Conservation (phyloP, 2,329 filamentous ascomycete species). For the Hymenotorrendiella dingleyae region DNA sequence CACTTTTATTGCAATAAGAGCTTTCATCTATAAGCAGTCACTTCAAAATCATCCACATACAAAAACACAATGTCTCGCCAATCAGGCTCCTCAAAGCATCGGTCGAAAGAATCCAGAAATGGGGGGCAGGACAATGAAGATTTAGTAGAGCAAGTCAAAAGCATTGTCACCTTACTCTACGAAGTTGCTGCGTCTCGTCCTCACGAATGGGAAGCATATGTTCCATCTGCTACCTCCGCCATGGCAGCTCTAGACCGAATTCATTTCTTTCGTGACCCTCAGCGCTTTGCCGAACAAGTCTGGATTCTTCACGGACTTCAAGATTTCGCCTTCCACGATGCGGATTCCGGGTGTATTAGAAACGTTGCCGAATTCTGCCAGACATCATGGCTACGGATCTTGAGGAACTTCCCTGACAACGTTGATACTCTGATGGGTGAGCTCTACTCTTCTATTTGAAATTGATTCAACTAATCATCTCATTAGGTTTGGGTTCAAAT, state of each 20-base stretch:
- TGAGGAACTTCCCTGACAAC: conserved; percentile 39
- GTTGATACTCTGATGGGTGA: conserved; percentile 38
- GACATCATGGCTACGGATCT: conserved; percentile 39
- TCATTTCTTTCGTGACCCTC: conserved; percentile 33
- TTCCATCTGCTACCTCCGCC: conserved; percentile 35
- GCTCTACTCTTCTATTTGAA: conserved; percentile 9
- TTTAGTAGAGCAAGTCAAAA: conserved; percentile 25
- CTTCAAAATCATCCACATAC: not conserved
- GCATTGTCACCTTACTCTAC: conserved; percentile 23
- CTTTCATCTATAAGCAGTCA: not conserved
- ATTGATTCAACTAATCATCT: not conserved
- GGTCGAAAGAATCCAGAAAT: conserved; percentile 11
- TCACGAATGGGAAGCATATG: conserved; percentile 28
- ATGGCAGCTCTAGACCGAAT: conserved; percentile 35
- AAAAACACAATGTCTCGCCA: conserved; percentile 16
- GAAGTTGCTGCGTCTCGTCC: conserved; percentile 21
- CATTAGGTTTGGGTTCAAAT: conserved; percentile 40
- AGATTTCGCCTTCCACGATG: conserved; percentile 42
- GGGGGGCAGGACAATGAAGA: conserved; percentile 17
- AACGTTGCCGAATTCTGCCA: conserved; percentile 46
- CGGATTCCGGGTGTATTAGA: conserved; percentile 38
- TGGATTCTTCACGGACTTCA: conserved; percentile 41
- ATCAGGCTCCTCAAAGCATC: conserved; percentile 22
- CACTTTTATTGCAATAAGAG: not conserved
- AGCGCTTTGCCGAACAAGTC: conserved; percentile 34